A percentile compares a stretch with the other conserved stretches of the same genome.
phyloP scores from a whole-genome alignment of 2,329 filamentous ascomycete genomes.

The Talaromyces sp. region DNA sequence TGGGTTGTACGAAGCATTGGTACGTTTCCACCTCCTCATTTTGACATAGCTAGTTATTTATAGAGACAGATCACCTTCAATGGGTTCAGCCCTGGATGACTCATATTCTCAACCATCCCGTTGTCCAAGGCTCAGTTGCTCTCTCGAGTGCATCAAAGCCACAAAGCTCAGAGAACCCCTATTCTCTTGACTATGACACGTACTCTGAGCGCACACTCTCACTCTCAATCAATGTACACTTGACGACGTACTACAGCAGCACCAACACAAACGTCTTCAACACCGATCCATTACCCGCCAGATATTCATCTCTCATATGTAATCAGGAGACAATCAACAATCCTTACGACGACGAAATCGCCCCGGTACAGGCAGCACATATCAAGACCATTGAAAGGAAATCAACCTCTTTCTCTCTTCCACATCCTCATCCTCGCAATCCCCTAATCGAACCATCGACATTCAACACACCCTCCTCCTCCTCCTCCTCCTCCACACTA shows the following conservation, averaged over 20 bases:
- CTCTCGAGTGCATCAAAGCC: conserved; percentile 55
- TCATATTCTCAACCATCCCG: conserved; percentile 16
- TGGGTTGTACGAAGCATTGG: conserved; percentile 51
- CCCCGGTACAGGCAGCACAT: not conserved
- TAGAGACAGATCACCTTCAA: conserved; percentile 66
- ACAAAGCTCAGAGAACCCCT: conserved; percentile 40
- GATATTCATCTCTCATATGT: conserved; percentile 3
- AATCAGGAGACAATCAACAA: not conserved
- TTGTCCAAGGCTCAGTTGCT: conserved; percentile 10
- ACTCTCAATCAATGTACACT: conserved; percentile 50
- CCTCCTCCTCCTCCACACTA: not conserved
- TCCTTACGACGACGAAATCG: not conserved
- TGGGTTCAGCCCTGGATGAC: conserved; percentile 80
- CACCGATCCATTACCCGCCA: not conserved
- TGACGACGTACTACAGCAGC: conserved; percentile 17
- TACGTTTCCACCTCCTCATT: not conserved
- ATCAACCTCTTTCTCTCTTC: not conserved
- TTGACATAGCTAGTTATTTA: not conserved
- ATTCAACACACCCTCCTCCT: not conserved
- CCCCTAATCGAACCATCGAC: not conserved
- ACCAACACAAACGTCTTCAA: not conserved
- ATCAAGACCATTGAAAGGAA: not conserved
- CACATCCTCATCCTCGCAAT: not conserved
- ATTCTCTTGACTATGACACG: conserved; percentile 39
- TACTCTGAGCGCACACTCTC: conserved; percentile 69